Base-by-base conservation (phyloP, 2,329 filamentous ascomycete genomes). In the Alternaria infectoria region DNA sequence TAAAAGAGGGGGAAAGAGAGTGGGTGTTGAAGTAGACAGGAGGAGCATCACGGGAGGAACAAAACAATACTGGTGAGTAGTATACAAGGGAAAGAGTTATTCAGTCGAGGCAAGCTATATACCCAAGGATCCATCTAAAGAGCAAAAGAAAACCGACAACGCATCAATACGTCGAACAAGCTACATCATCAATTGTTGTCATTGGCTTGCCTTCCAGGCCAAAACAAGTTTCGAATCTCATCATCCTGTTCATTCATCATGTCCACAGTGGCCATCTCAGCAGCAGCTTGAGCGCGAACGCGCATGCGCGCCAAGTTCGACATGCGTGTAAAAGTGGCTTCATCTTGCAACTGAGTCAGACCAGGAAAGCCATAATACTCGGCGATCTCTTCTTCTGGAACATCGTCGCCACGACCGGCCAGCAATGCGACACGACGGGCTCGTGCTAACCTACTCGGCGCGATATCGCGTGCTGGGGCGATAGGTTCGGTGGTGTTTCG, bases 1-100 rank as follows among this genome's bases (percentile, higher is more conserved):
- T 62, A 12, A 58, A 45, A 17, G 61, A 47, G 5, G 49, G 17
- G 28, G 68, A 71, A 51, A 65, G 60, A 36, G 62, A 69, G 15
- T 69, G 56, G 65, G 52, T 67, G 9, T 19, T 65, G 25, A 63
- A 55, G 19, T 52, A 17, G 32, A 25, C n/a, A 10, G 10, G 1
- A 11, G 10, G 1, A 11, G 15, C 8, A n/a, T 28, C 36, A 40
- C 36, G n/a, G 8, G 36, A 40, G 36, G 36, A 11, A 40, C 43
- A 45, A 4, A 13, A 45, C 11, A 19, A 44, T 11, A 13, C 19
- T 13, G 17, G 43, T 3, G 12, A 3, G 19, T 13, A 45, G 10
- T 13, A 8, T 8, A 21, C 43, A 13, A 45, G 43, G 12, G 43
- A 45, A 45, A 45, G 43, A 21, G 17, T 45, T 45, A 12, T 45